These are phyloP conservation scores for Phytophthora rubi DNA, from an alignment of 352 stramenopile species.

Conservation along the genomic window DNA sequence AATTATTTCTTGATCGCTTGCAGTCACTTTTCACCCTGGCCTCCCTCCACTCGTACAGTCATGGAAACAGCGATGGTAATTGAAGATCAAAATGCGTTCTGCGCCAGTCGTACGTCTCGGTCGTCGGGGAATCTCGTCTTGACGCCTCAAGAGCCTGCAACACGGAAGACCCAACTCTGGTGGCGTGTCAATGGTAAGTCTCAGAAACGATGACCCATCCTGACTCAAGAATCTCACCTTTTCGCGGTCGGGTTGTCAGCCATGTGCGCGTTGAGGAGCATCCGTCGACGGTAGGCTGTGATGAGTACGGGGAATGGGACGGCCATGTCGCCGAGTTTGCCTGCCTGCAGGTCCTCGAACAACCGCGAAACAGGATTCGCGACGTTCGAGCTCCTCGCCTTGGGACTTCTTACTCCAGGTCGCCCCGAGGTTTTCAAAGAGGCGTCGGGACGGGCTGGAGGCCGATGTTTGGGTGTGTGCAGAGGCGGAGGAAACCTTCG, in stretches of 20 bases:
- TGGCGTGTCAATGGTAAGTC: constrained; percentile 7
- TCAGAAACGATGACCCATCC: background rate
- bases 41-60: background rate
- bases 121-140: constrained; percentile 10
- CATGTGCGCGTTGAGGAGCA: constrained; percentile 89
- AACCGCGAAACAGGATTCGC: constrained; percentile 76
- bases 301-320: constrained; percentile 82
- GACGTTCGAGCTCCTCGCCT: constrained; percentile 6
- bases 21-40: background rate
- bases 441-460: constrained; percentile 9
- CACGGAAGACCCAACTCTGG: constrained; percentile 36
- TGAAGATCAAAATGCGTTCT: constrained; percentile 32
- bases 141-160: constrained; percentile 74
- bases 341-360: constrained; percentile 80
- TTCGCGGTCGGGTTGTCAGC: constrained; percentile 60
- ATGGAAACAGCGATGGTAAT: constrained; percentile 23
- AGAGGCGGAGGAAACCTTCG: constrained; percentile 34
- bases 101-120: constrained; percentile 30
- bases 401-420: constrained; percentile 16
- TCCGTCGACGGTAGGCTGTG: constrained; percentile 76
- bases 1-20: constrained; percentile 35
- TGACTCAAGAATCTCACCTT: constrained; percentile 29
- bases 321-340: constrained; percentile 76
- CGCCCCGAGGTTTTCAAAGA: background rate
- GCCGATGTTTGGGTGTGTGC: constrained; percentile 51